Base-by-base conservation (phyloP, 805 yeast genomes). In the Huiozyma sinensis region DNA sequence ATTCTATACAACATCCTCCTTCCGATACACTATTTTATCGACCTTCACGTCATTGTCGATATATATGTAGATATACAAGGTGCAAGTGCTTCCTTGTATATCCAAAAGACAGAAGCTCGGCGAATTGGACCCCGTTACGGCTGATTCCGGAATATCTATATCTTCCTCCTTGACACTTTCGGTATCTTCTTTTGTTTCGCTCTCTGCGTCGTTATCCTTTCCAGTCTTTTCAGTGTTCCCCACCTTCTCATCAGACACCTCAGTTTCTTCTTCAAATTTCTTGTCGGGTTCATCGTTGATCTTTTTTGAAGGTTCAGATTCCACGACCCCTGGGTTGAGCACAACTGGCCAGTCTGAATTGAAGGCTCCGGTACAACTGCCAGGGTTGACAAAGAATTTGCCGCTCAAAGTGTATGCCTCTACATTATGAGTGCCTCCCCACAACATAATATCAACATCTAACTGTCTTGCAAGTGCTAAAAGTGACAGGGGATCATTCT, bases 381-480 rank as follows among this genome's bases (percentile, higher is more conserved):
- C 98, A 0, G 98, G 97, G 60, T 86, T 90, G n/a, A 92, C 74
- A 57, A 92, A 92, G 61, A 89, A 86, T 63, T 85, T 86, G 24
- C 94, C 95, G 51, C 88, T 97, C 46, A 89, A 67, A 7, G 92
- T 84, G 57, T 88, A 90, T 0, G 97, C 96, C 58, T 90, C 97
- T 5, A 87, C 94, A 50, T 79, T 77, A 60, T 87, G 95, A 1
- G 95, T 83, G 0, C 95, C 95, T 10, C 97, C 97, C 83, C 92
- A 87, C 10, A 92, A 70, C 51, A 92, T 68, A 5, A 92, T 75
- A 62, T 92, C 97, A 35, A 85, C 97, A 59, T 89, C 94, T 71
- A 89, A 72, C 64, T 87, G 87, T 47, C 98, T 72, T 1, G 97
- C 96, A 47, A 83, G 73, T 0, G 84, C 76, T 48, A 86, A 69